Conservation (phyloP, 768 basidiomycete genomes). For the Exsudoporus frostii region DNA sequence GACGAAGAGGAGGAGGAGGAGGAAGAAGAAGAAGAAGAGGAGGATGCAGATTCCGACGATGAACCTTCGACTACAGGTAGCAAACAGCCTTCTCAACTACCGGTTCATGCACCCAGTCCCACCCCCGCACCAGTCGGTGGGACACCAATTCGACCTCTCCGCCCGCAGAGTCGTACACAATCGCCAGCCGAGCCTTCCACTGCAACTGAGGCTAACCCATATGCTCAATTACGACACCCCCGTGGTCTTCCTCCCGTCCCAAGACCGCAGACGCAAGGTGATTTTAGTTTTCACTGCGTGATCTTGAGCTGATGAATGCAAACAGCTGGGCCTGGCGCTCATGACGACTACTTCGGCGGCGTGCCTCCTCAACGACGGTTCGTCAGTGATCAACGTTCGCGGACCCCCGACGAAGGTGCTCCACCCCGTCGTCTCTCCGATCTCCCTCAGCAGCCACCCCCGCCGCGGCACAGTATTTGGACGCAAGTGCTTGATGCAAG, state of each 20-base stretch:
- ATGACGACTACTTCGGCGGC: conserved; percentile 42
- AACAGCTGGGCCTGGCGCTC: conserved; percentile 34
- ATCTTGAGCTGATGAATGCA: conserved; percentile 3
- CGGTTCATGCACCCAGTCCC: conserved; percentile 17
- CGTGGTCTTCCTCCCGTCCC: conserved; percentile 69
- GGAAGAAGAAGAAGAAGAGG: conserved; percentile 75
- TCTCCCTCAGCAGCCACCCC: conserved; percentile 36
- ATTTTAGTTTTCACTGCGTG: conserved; percentile 21
- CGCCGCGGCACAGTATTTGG: conserved; percentile 76
- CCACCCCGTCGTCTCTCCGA: conserved; percentile 56
- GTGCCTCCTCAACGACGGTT: conserved; percentile 44
- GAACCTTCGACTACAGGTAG: conserved; percentile 34
- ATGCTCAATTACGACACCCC: conserved; percentile 52
- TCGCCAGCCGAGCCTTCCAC: conserved; percentile 30
- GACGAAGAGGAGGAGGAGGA: conserved; percentile 78
- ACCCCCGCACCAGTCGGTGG: conserved; percentile 17
- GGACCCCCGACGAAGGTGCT: conserved; percentile 56
- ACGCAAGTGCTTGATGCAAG: conserved; percentile 81
- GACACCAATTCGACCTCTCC: conserved; percentile 27
- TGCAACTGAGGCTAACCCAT: conserved; percentile 35
- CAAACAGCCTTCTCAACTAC: conserved; percentile 32
- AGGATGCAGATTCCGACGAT: conserved; percentile 61
- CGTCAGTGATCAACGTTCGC: conserved; percentile 52
- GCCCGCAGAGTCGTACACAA: conserved; percentile 29
- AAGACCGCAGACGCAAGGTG: conserved; percentile 42